These are phyloP conservation scores for Mycothermus thermophilus DNA, from an alignment of 495 filamentous ascomycete genomes.

Conservation along the genomic window DNA sequence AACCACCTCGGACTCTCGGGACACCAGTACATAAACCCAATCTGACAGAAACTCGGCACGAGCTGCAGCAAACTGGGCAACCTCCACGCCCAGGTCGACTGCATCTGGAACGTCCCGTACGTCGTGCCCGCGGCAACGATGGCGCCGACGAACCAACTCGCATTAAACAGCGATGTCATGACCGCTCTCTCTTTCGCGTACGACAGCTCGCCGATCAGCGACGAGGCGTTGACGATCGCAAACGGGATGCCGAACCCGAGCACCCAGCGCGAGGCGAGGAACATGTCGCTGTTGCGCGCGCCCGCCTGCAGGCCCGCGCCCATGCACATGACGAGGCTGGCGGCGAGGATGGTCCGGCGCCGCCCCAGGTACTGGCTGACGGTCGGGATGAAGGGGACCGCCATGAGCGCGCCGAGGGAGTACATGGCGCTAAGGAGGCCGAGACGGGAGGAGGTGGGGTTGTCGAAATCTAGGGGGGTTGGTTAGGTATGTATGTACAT, in stretches of 20 bases:
- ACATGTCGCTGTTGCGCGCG: slow-evolving; percentile 33
- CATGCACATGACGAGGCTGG: slow-evolving; percentile 32
- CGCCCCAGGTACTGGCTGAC: slow-evolving; percentile 38
- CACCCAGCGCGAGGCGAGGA: slow-evolving; percentile 44
- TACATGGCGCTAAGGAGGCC: slow-evolving; percentile 29
- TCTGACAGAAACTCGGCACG: slow-evolving; percentile 36
- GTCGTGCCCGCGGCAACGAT: slow-evolving; percentile 42
- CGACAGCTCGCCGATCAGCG: slow-evolving; percentile 45
- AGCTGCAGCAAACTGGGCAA: slow-evolving; percentile 42
- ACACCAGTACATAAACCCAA: slow-evolving; percentile 33
- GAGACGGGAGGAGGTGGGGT: slow-evolving; percentile 21
- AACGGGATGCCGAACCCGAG: slow-evolving; percentile 50
- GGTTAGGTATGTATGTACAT: background rate
- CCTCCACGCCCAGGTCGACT: slow-evolving; percentile 44
- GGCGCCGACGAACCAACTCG: slow-evolving; percentile 43
- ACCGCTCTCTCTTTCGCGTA: slow-evolving; percentile 47
- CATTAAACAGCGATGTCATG: slow-evolving; percentile 47
- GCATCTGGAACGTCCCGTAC: slow-evolving; percentile 41
- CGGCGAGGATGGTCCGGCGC: slow-evolving; percentile 39
- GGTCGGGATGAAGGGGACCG: slow-evolving; percentile 42
- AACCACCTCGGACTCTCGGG: slow-evolving; percentile 41
- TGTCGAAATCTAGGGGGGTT: slow-evolving; percentile 21
- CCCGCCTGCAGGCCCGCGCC: slow-evolving; percentile 18
- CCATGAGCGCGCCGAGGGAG: slow-evolving; percentile 28
- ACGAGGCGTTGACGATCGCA: slow-evolving; percentile 43